These are phyloP conservation scores for Petunia hybrid DNA, from an alignment of 305 asterid genomes.

Conservation along the genomic window DNA sequence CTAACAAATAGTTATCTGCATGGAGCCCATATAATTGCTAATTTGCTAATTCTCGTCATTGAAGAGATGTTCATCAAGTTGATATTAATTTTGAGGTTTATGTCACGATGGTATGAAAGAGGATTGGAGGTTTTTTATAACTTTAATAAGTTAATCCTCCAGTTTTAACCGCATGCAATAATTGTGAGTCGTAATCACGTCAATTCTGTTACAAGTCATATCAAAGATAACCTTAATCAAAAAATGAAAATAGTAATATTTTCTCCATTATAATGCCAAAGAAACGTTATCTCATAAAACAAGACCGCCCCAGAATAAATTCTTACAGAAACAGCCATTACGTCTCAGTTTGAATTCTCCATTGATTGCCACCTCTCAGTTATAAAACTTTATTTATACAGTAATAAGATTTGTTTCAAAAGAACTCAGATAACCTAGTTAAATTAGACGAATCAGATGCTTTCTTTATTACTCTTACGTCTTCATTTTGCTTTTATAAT, in stretches of 20 bases:
- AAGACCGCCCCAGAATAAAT: neutral
- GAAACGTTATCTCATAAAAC: neutral
- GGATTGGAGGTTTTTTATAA: neutral
- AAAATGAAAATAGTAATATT: neutral
- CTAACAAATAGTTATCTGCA: no score
- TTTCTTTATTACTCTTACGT: neutral
- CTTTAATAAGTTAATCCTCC: neutral
- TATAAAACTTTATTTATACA: neutral
- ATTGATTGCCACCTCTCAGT: slow-evolving; percentile 14
- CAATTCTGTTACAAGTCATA: neutral
- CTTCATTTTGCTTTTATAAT: neutral
- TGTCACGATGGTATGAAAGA: no score
- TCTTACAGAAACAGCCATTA: neutral
- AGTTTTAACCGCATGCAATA: neutral
- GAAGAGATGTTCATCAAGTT: no score
- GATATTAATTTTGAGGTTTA: no score
- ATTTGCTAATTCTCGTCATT: no score
- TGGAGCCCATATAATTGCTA: no score
- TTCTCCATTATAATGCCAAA: neutral
- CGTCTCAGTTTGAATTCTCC: slow-evolving; percentile 1
- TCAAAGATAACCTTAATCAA: neutral
- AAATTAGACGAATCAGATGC: neutral
- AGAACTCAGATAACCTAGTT: neutral
- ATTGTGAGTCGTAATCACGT: neutral
- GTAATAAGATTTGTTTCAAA: neutral